Evolutionary conservation across 306 rosid genomes (phyloP), one percentile per base, ranked within the genome.

Genomic region (Corylus heterophylla): DNA sequence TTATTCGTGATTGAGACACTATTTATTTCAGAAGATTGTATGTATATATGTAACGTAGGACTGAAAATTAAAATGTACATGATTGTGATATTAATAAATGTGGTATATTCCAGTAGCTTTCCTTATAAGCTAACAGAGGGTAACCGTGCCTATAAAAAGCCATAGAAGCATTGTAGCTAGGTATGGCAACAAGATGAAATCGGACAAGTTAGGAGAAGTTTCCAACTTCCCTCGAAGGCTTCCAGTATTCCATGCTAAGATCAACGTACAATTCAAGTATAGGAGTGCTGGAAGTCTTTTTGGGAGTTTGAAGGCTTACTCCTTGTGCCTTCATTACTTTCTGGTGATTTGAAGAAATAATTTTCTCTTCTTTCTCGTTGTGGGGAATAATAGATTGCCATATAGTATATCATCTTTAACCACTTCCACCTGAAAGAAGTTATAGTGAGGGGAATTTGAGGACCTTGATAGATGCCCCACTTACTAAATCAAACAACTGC

Each of bases 211-310:
- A 6, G 69, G 75, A 56, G 75, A 69, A 69, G 81, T n/a, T 29
- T 78, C 54, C 75, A 78, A 78, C 44, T 25, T 22, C 69, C 67
- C 81, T 78, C 75, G 17, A 78, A n/a, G 81, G 81, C 81, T 69
- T 12, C 81, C 75, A 69, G 58, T 55, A 78, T 78, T 68, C 67
- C 74, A n/a, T n/a, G 48, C 37, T 39, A n/a, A 69, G 39, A 20
- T 20, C 51, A 45, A 12, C 22, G 22, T 22, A 22, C 27, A 31
- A 31, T 45, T 22, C 8, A 2, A 11, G 25, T 39, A n/a, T 54
- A 56, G 31, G 56, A 69, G 54, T 55, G 56, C 71, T 78, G 75
- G 75, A 12, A 11, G 56, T 31, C 35, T 9, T 42, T 20, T 22
- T 5, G 4, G 69, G 75, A 69, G 17, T 16, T 78, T 69, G 81